Percentiles rank a stretch among this genome's conserved stretches.
Evolutionary conservation across 1,139 yeast genomes (phyloP).

Genomic region (Magnusiomyces suaveolens): DNA sequence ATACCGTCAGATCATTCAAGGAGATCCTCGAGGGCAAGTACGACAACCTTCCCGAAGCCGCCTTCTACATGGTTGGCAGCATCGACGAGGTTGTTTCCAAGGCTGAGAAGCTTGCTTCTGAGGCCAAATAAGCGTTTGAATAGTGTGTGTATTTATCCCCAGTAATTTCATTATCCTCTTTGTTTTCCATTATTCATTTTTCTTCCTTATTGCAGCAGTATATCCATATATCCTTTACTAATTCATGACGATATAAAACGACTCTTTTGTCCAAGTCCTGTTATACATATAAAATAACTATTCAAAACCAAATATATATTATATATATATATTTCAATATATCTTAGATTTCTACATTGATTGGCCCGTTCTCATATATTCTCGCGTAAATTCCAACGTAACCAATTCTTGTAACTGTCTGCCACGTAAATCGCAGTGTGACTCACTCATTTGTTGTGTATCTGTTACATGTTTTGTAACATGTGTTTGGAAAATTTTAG

Average conservation of each 20-base stretch:
- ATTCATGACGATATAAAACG: neutral
- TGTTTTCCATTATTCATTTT: neutral
- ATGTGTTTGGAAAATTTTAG: too few species aligned
- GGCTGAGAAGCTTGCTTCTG: constrained; percentile 98
- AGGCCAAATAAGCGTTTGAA: constrained; percentile 22
- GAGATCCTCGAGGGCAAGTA: constrained; percentile 97
- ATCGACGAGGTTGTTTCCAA: constrained; percentile 96
- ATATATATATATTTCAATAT: too few species aligned
- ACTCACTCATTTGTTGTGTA: neutral
- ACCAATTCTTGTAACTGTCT: too few species aligned
- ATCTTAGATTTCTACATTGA: too few species aligned
- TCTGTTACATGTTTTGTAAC: neutral
- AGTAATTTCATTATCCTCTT: neutral
- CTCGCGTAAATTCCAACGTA: too few species aligned
- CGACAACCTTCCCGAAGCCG: constrained; percentile 97
- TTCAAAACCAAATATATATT: too few species aligned
- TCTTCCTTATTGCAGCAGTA: neutral
- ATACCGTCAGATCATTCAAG: constrained; percentile 88
- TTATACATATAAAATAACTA: neutral
- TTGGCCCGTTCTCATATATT: too few species aligned
- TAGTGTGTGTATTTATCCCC: constrained; percentile 1
- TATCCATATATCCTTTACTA: neutral
- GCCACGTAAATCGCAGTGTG: too few species aligned
- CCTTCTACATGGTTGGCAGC: constrained; percentile 99
- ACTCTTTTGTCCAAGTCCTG: too few species aligned